A percentile compares a stretch with the other conserved stretches of the same genome.
These are phyloP conservation scores for Volvox africanus DNA, from an alignment of 139 green algal species.

Conservation along the genomic window DNA sequence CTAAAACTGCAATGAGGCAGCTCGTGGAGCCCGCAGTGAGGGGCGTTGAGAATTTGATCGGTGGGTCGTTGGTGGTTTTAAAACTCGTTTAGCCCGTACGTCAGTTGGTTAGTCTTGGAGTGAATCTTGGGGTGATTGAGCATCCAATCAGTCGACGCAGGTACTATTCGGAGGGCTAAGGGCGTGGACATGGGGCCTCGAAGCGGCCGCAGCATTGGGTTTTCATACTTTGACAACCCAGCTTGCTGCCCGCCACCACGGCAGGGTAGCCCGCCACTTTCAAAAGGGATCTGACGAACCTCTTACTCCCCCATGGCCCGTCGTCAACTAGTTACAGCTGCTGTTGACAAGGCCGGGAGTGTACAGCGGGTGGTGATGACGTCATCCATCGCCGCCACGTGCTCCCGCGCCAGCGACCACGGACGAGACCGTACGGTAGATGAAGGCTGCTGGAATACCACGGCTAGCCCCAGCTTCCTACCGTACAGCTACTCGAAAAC, in stretches of 20 bases:
- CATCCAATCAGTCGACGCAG: background rate
- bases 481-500: conserved; percentile 58
- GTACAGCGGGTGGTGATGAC: conserved; percentile 77
- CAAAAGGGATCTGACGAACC: too few species aligned
- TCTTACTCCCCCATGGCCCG: too few species aligned
- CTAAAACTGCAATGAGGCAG: background rate
- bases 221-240: background rate
- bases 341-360: conserved; percentile 55
- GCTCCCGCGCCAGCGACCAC: conserved; percentile 46
- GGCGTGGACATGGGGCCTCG: too few species aligned
- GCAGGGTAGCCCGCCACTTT: too few species aligned
- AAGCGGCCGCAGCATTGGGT: background rate
- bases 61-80: too few species aligned
- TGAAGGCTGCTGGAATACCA: conserved; percentile 63
- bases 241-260: too few species aligned
- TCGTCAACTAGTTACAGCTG: background rate
- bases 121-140: background rate
- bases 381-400: conserved; percentile 63
- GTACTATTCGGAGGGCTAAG: background rate
- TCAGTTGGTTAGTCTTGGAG: too few species aligned
- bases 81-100: too few species aligned
- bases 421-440: conserved; percentile 60
- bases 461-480: conserved; percentile 1
- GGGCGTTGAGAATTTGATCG: conserved; percentile 74
- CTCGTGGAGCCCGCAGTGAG: conserved; percentile 57